These are phyloP conservation scores for Cyclospora cayetanensis DNA, from an alignment of 169 alveolate genomes.

Conservation along the genomic window DNA sequence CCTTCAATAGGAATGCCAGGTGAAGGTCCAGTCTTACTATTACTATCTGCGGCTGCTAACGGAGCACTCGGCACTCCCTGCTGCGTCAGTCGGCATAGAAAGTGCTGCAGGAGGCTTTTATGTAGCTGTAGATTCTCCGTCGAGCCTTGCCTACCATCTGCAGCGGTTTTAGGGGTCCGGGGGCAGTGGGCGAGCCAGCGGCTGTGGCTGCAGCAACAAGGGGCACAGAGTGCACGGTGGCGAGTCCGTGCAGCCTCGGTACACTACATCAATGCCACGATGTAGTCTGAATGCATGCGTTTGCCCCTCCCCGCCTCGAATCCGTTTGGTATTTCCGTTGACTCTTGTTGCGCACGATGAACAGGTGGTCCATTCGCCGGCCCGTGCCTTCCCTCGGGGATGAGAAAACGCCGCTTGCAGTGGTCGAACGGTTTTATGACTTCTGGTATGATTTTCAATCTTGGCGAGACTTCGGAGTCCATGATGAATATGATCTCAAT, in stretches of 20 bases:
- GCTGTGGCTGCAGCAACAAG: no score
- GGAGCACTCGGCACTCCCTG: not conserved
- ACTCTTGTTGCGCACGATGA: no score
- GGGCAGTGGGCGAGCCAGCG: no score
- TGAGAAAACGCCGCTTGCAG: slow-evolving; percentile 35
- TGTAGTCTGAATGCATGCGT: not conserved
- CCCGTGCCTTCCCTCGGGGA: slow-evolving; percentile 74
- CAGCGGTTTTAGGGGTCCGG: no score
- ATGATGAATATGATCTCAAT: slow-evolving; percentile 85
- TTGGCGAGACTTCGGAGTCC: slow-evolving; percentile 76
- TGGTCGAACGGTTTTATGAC: slow-evolving; percentile 65
- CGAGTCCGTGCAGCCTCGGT: no score
- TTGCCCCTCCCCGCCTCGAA: not conserved
- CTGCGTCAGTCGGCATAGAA: not conserved
- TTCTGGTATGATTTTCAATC: slow-evolving; percentile 73
- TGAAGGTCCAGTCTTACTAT: slow-evolving; percentile 65
- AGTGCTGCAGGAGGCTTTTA: no score
- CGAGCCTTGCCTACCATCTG: no score
- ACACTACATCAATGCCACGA: not conserved
- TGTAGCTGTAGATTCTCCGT: no score
- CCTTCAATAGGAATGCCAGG: slow-evolving; percentile 84
- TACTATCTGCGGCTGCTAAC: not conserved
- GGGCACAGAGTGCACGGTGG: no score
- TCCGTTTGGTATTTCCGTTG: not conserved
- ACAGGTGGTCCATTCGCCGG: slow-evolving; percentile 70